Percentiles rank a stretch among this genome's conserved stretches.
phyloP scores from a whole-genome alignment of 768 basidiomycete species.

The Suillus cothurnatus region DNA sequence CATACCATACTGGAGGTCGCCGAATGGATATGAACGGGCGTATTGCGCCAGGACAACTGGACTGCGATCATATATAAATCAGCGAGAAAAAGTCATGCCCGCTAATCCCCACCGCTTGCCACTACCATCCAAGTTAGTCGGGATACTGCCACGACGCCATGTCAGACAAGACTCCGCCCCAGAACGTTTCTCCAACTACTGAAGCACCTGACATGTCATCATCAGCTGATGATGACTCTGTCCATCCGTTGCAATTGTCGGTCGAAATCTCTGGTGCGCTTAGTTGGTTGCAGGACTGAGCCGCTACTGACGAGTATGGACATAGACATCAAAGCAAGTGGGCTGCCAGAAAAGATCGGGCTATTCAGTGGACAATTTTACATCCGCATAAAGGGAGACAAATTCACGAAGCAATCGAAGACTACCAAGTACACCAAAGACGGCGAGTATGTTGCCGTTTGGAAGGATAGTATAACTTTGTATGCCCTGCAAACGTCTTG shows the following conservation, averaged over 20 bases:
- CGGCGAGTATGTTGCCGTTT: conserved; percentile 30
- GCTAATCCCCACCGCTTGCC: not conserved
- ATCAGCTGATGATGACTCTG: not conserved
- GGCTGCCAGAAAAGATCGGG: conserved; percentile 34
- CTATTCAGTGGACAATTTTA: conserved; percentile 32
- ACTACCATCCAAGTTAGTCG: not conserved
- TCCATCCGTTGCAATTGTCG: conserved; percentile 15
- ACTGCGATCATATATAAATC: not conserved
- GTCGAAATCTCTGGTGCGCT: conserved; percentile 31
- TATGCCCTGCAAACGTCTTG: conserved; percentile 15
- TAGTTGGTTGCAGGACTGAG: not conserved
- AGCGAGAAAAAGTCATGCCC: not conserved
- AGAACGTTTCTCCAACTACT: not conserved
- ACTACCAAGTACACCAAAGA: conserved; percentile 24
- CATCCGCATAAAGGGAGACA: conserved; percentile 29
- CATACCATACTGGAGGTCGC: conserved; percentile 3
- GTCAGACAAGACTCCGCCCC: not conserved
- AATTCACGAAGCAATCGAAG: conserved; percentile 30
- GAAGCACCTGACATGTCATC: not conserved
- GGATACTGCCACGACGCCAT: not conserved
- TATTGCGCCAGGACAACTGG: not conserved
- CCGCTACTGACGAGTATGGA: not conserved
- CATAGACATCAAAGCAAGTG: conserved; percentile 37
- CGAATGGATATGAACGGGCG: conserved; percentile 2
- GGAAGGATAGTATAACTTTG: conserved; percentile 30